These are phyloP conservation scores for Stagonosporopsis cucurbitacearum DNA, from an alignment of 2,329 filamentous ascomycete genomes.

Conservation along the genomic window DNA sequence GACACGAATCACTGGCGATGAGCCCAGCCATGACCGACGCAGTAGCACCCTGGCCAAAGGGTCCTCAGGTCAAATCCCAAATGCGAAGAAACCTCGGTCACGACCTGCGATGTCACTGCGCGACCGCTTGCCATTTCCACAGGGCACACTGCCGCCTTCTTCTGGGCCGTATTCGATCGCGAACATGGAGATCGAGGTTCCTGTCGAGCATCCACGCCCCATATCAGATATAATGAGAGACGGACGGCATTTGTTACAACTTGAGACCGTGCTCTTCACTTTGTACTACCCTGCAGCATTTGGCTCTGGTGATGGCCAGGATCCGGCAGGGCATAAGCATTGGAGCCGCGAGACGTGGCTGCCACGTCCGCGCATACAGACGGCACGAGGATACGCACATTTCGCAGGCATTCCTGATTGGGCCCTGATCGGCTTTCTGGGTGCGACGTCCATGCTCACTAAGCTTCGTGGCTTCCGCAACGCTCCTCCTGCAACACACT, in stretches of 20 bases:
- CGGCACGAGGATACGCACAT: conserved; percentile 67
- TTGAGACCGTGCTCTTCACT: conserved; percentile 68
- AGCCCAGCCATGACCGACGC: conserved; percentile 26
- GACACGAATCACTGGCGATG: conserved; percentile 37
- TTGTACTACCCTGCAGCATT: conserved; percentile 69
- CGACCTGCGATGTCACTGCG: conserved; percentile 56
- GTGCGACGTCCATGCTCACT: conserved; percentile 66
- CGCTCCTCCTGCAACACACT: conserved; percentile 62
- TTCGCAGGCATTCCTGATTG: conserved; percentile 61
- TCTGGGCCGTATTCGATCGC: conserved; percentile 59
- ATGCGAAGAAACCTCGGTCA: conserved; percentile 56
- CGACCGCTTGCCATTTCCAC: conserved; percentile 55
- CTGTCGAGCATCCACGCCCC: conserved; percentile 54
- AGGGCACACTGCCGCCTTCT: conserved; percentile 56
- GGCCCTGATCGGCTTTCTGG: conserved; percentile 60
- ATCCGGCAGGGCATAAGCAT: conserved; percentile 51
- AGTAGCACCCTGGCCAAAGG: conserved; percentile 24
- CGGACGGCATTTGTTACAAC: conserved; percentile 56
- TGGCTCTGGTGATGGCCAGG: conserved; percentile 48
- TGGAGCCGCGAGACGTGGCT: conserved; percentile 68
- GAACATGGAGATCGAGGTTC: conserved; percentile 63
- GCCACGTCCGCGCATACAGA: conserved; percentile 62
- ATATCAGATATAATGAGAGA: conserved; percentile 60
- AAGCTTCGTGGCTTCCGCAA: conserved; percentile 71
- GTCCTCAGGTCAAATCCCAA: conserved; percentile 44